Base-by-base conservation (phyloP, 2,329 filamentous ascomycete genomes). In the Fusarium xylarioides region DNA sequence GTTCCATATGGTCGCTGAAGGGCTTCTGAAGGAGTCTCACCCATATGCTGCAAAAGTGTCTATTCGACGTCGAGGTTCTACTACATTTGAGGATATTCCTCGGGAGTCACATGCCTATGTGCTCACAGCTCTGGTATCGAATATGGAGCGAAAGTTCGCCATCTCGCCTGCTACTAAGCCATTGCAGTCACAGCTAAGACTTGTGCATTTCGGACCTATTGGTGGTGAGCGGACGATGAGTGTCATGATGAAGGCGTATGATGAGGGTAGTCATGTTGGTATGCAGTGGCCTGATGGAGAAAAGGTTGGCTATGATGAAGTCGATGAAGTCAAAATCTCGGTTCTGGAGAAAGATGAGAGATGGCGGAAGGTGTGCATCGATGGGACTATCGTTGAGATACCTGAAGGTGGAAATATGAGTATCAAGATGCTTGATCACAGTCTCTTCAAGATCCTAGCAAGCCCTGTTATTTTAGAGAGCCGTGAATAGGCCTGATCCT, bases 321-420 rank as follows among this genome's bases (percentile, higher is more conserved):
- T 96, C 11, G 88, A 92, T 5, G 88, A 88, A 57, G 74, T 97
- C 23, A 86, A 83, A 65, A 90, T 98, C 52, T 86, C 88, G 21
- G 90, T 94, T 40, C 71, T 84, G 3, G 93, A 96, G 77, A 84
- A 88, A 21, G 90, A 94, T n/a, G 85, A 84, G 50, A 85, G 90
- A 58, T 98, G 95, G 95, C 87, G 95, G 68, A 90, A 95, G 78
- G 88, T 97, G 19, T 98, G 95, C 80, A 86, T 98, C n/a, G 95
- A 98, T 81, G 95, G 95, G 7, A 94, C 92, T 59, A 97, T 97
- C 76, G 89, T 98, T 7, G 87, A 89, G 66, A 83, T 97, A 2
- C 91, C 92, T 26, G 80, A 85, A 57, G 90, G 88, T 4, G 95
- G 95, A 0, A 91, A 89, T 86, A 89, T 97, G 81, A 88, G 90